phyloP scores from a whole-genome alignment of 2,329 filamentous ascomycete genomes.

The Fusarium odoratissimum region DNA sequence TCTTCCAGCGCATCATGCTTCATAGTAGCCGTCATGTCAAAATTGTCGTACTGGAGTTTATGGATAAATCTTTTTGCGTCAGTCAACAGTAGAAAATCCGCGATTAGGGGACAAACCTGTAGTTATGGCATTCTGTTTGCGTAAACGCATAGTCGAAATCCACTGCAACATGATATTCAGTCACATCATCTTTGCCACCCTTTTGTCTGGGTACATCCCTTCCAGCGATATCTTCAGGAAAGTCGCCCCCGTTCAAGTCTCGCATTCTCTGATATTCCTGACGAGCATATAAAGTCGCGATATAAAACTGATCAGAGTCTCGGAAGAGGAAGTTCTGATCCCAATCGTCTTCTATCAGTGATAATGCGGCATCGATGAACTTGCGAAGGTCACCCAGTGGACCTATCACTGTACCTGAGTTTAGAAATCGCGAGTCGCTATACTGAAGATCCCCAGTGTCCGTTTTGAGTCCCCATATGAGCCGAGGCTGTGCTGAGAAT shows the following conservation, averaged over 20 bases:
- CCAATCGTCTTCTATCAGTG: constrained; percentile 15
- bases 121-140: constrained; percentile 58
- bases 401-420: constrained; percentile 41
- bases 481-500: constrained; percentile 24
- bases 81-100: not conserved
- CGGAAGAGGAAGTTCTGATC: constrained; percentile 16
- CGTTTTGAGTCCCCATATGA: constrained; percentile 34
- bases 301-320: constrained; percentile 40
- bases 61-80: constrained; percentile 52
- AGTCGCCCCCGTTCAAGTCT: constrained; percentile 20
- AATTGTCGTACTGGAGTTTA: constrained; percentile 55
- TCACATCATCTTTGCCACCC: constrained; percentile 11
- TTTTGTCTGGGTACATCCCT: constrained; percentile 26
- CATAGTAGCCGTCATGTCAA: constrained; percentile 54
- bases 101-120: constrained; percentile 53
- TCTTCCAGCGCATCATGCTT: constrained; percentile 18
- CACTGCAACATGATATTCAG: constrained; percentile 32
- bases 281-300: constrained; percentile 34
- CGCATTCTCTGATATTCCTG: constrained; percentile 40
- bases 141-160: constrained; percentile 57
- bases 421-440: constrained; percentile 32
- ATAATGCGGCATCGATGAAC: constrained; percentile 32
- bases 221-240: constrained; percentile 21
- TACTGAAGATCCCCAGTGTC: constrained; percentile 17
- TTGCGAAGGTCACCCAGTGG: constrained; percentile 35